A percentile compares a stretch with the other conserved stretches of the same genome.
These are phyloP conservation scores for Bruguiera sexangula DNA, from an alignment of 345 rosid genomes.

Conservation along the genomic window DNA sequence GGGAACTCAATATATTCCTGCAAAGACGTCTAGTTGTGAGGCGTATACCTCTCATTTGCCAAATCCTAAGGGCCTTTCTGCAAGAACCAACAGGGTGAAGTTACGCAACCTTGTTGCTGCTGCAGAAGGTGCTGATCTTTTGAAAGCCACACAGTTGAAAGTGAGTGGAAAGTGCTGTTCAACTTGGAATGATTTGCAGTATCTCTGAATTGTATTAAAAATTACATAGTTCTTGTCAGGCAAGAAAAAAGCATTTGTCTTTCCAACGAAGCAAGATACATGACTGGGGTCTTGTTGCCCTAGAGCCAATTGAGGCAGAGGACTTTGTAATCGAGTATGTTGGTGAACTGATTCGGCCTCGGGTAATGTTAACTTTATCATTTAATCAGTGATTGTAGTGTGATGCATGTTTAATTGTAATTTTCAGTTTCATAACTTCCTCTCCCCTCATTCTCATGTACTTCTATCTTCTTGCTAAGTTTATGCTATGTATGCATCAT, in stretches of 20 bases:
- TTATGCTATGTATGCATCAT: not conserved
- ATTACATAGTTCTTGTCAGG: slow-evolving; percentile 44
- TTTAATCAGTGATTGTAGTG: not conserved
- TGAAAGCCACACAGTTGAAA: slow-evolving; percentile 91
- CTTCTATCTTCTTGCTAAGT: slow-evolving; percentile 8
- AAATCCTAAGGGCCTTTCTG: slow-evolving; percentile 69
- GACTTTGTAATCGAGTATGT: slow-evolving; percentile 98
- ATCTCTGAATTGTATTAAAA: not conserved
- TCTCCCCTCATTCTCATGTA: not conserved
- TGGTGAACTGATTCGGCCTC: slow-evolving; percentile 91
- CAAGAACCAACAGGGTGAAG: slow-evolving; percentile 94
- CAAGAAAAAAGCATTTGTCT: slow-evolving; percentile 84
- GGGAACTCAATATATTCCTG: slow-evolving; percentile 46
- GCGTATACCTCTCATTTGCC: slow-evolving; percentile 39
- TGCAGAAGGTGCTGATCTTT: slow-evolving; percentile 91
- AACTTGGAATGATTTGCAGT: slow-evolving; percentile 14
- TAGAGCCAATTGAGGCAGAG: slow-evolving; percentile 93
- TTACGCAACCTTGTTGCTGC: slow-evolving; percentile 97
- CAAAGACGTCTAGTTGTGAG: slow-evolving; percentile 45
- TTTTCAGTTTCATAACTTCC: not conserved
- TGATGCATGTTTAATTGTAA: not conserved
- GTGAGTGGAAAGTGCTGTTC: slow-evolving; percentile 34
- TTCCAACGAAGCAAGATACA: slow-evolving; percentile 97
- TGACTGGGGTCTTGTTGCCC: slow-evolving; percentile 98
- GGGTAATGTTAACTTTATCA: slow-evolving; percentile 47